Base-by-base conservation (phyloP, 164 flowering plant species). In the Amborella trichopoda region DNA sequence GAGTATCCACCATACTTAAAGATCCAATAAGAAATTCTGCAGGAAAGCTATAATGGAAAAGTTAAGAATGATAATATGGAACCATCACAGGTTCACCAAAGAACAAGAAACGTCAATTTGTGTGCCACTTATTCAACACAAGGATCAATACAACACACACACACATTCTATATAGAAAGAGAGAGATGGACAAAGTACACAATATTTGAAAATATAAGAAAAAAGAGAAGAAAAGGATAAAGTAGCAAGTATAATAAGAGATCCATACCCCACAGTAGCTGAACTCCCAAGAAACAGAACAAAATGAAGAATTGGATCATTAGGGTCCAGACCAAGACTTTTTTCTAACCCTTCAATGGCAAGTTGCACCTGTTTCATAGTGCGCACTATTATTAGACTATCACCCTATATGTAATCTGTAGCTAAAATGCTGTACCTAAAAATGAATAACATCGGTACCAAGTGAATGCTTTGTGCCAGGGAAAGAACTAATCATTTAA, bases 1-100 rank as follows among this genome's bases (percentile, higher is more conserved):
- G 96, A 63, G 52, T 91, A 91, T 37, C 98, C 98, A 48, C 93
- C 71, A 66, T 83, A 83, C 17, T 59, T 75, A 48, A 71, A 61
- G 27, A 53, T 41, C 85, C 84, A 63, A 59, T 78, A 91, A 50
- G 70, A 61, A 59, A 61, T 71, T 94, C 96, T 91, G 94, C 73
- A 77, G 50, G 65, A 6, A 22, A 38, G 8, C 16, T 10, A 16
- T 38, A 3, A 38, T 38, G 4, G 20, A 38, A n/a, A 3, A 3
- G 20, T 16, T n/a, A n/a, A n/a, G n/a, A n/a, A n/a, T n/a, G n/a
- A n/a, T n/a, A n/a, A n/a, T n/a, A n/a, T n/a, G n/a, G n/a, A n/a
- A n/a, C n/a, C n/a, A n/a, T n/a, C n/a, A n/a, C n/a, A n/a, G n/a
- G n/a, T n/a, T n/a, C n/a, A n/a, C n/a, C n/a, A n/a, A n/a, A n/a